Conservation (phyloP, 2,329 filamentous ascomycete species). For the Capronia epimyces region DNA sequence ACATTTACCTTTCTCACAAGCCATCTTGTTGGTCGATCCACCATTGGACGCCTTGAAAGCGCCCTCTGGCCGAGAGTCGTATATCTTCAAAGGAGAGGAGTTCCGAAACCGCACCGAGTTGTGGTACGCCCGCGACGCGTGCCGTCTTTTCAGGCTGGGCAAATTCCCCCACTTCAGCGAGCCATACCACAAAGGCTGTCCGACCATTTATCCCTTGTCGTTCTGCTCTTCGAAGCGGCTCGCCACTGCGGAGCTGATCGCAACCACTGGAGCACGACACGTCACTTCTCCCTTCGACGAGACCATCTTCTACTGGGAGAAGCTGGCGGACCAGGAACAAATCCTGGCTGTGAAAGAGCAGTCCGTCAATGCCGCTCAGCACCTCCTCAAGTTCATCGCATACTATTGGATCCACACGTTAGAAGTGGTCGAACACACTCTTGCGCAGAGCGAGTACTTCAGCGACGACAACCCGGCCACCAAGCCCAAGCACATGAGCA, state of each 20-base stretch:
- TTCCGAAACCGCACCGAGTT: background rate
- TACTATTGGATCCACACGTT: constrained; percentile 2
- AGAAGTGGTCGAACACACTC: background rate
- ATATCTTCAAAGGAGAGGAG: constrained; percentile 2
- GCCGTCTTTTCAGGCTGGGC: background rate
- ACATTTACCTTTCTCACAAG: background rate
- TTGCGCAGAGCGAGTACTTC: constrained; percentile 5
- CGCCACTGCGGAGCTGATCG: background rate
- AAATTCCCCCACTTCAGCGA: constrained; percentile 1
- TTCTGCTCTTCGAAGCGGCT: background rate
- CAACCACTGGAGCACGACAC: background rate
- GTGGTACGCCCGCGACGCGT: background rate
- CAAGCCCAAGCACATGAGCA: background rate
- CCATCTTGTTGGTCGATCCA: background rate
- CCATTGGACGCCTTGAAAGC: background rate
- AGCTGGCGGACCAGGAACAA: background rate
- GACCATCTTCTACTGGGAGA: constrained; percentile 3
- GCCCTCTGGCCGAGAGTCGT: background rate
- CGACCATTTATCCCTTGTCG: background rate
- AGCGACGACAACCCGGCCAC: constrained; percentile 5
- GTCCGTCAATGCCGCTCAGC: background rate
- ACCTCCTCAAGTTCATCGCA: constrained; percentile 1
- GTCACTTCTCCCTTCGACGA: constrained; percentile 1
- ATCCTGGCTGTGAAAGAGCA: background rate
- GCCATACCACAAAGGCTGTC: constrained; percentile 3